Percentiles rank a stretch among this genome's conserved stretches.
phyloP scores from a whole-genome alignment of 805 yeast species.

The Lipomyces japonicus region DNA sequence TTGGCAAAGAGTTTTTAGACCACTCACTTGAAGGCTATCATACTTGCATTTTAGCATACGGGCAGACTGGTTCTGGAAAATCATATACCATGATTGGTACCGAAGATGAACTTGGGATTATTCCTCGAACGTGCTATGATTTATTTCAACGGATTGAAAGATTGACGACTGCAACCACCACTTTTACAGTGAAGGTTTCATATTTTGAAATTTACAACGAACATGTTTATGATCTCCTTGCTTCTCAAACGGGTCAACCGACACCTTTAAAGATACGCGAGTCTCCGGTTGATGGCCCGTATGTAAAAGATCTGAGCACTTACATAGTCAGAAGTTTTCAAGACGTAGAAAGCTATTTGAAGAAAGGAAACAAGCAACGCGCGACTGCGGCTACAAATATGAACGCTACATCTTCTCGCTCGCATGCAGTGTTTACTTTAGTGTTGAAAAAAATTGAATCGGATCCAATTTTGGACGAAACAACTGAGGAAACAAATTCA shows the following conservation, averaged over 20 bases:
- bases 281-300: slow-evolving; percentile 51
- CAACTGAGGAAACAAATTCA: slow-evolving; percentile 27
- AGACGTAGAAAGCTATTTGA: slow-evolving; percentile 45
- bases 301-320: slow-evolving; percentile 56
- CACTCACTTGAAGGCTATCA: slow-evolving; percentile 56
- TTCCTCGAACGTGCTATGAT: slow-evolving; percentile 51
- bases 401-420: slow-evolving; percentile 66
- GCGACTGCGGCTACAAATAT: slow-evolving; percentile 62
- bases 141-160: slow-evolving; percentile 43
- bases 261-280: slow-evolving; percentile 49
- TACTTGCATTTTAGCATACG: slow-evolving; percentile 55
- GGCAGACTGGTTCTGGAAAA: slow-evolving; percentile 41
- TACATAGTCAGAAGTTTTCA: slow-evolving; percentile 42
- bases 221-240: slow-evolving; percentile 57
- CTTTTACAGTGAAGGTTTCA: slow-evolving; percentile 35
- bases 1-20: slow-evolving; percentile 51
- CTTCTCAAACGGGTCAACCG: slow-evolving; percentile 10
- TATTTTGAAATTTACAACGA: slow-evolving; percentile 62
- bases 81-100: slow-evolving; percentile 52
- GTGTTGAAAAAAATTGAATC: slow-evolving; percentile 50
- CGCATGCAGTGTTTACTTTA: slow-evolving; percentile 68
- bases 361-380: slow-evolving; percentile 49
- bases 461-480: slow-evolving; percentile 22
- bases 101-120: slow-evolving; percentile 51
- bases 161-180: slow-evolving; percentile 38